Evolutionary conservation across 441 rosid species (phyloP), one percentile per base, ranked within the genome.

Genomic region (Heliophila coronopifolia): DNA sequence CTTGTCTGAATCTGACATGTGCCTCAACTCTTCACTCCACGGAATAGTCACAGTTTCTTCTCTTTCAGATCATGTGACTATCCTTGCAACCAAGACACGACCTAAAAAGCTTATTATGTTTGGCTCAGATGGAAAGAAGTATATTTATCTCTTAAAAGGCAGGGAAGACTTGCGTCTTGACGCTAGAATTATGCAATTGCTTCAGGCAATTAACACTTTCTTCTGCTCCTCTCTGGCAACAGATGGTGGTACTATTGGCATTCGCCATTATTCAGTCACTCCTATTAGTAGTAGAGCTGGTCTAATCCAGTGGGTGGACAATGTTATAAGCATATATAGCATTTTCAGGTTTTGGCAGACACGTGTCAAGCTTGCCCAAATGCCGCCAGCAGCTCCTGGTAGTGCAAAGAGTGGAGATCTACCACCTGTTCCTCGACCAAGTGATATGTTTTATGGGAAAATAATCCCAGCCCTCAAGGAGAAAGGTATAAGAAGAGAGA

Each of bases 231-330:
- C 88, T 51, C 67, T 61, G 63, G 73, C 64, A 44, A 73, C 84
- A 64, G 74, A 66, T 48, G 68, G 68, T 68, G 74, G 72, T 66
- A 70, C 72, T 34, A 79, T 85, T 70, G 83, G 80, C 49, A 69
- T 87, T 72, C 97, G 97, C 65, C 75, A 81, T 73, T 92, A 92
- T 70, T 79, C 95, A 19, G 99, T 92, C 68, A 88, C 99, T 68
- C 99, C 99, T 51, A 85, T 88, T 59, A 92, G 97, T 71, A 95
- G 95, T 42, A 86, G 91, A 53, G 99, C 99, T 40, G 99, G 99
- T 75, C 94, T 92, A 40, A 88, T 92, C 64, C 99, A 85, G 66
- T 88, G 99, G 99, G 97, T 92, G 71, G 94, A 85, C 73, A 85
- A 83, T 75, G 90, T 92, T 43, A 72, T 73, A 50, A 88, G 97